Base-by-base conservation (phyloP, 352 stramenopile genomes). In the Thalassiosira hispida region DNA sequence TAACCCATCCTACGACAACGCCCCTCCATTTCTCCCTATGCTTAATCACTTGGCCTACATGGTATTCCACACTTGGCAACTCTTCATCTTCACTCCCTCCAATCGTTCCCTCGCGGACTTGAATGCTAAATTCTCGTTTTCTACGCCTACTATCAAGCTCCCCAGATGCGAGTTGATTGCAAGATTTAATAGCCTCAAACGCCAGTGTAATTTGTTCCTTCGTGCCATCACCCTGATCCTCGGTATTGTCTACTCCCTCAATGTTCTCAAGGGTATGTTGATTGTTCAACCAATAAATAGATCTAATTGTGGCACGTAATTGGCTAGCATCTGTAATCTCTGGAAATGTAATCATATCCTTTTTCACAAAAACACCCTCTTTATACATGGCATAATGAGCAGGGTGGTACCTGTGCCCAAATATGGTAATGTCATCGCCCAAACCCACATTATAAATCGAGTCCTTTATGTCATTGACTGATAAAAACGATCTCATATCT, bases 161-260 rank as follows among this genome's bases (percentile, higher is more conserved):
- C 52, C 23, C 73, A 0, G 75, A 83, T 7, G 74, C 73, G 18
- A 83, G 56, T 73, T 86, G 60, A 83, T 91, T 93, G 46, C 88
- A 74, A 42, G 71, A 85, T 83, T 84, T 85, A 4, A 91, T 74
- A n/a, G 75, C 76, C 53, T 93, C 83, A 84, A 93, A 91, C 14
- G 77, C 87, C 20, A 82, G 49, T 51, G 66, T 70, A 42, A 89
- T 77, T 38, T 77, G 71, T 66, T 70, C 57, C 38, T 87, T 70
- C 2, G 61, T 56, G 46, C 79, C 44, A 47, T 71, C 73, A 23
- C 68, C 66, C 12, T 65, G 42, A 29, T 73, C 59, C 1, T 62
- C 27, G 63, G 64, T 9, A 20, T 16, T 25, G 31, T 27, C 31
- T 38, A 8, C 3, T 42, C 11, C 46, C 22, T 68, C 61, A 49